Evolutionary conservation across 345 rosid genomes (phyloP).

Genomic region (Excoecaria cochinchinensis): DNA sequence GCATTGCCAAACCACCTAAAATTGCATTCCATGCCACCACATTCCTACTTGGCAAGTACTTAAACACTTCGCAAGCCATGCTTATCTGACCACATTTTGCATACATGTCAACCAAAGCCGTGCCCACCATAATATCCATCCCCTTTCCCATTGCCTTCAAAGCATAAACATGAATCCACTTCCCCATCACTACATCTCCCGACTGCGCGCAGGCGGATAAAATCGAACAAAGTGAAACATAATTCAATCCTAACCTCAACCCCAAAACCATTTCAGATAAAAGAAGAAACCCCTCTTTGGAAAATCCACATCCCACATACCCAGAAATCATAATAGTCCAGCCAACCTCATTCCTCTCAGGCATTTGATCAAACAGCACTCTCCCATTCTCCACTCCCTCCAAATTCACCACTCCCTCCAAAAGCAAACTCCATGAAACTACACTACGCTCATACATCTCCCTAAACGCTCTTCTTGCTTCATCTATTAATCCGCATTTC

Average conservation of each 20-base stretch:
- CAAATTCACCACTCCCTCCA: constrained; percentile 63
- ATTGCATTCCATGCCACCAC: constrained; percentile 78
- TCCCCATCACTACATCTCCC: constrained; percentile 57
- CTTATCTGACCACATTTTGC: constrained; percentile 71
- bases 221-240: constrained; percentile 61
- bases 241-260: constrained; percentile 40
- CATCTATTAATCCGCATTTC: constrained; percentile 51
- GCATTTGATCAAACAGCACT: constrained; percentile 58
- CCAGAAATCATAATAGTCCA: constrained; percentile 72
- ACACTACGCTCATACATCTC: constrained; percentile 55
- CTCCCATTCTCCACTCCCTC: constrained; percentile 61
- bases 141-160: constrained; percentile 52
- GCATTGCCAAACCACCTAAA: constrained; percentile 75
- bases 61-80: constrained; percentile 51
- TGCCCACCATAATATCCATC: constrained; percentile 59
- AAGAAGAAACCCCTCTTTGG: constrained; percentile 45
- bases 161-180: constrained; percentile 72
- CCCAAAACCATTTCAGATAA: constrained; percentile 45
- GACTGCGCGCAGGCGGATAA: constrained; percentile 69
- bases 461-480: constrained; percentile 43
- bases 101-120: constrained; percentile 84
- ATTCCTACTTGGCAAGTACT: constrained; percentile 54
- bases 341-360: constrained; percentile 64
- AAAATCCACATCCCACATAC: constrained; percentile 61
- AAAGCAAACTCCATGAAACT: constrained; percentile 68